Evolutionary conservation across 1,284 basidiomycete genomes (phyloP), one percentile per base, ranked within the genome.

Genomic region (Rhodofomes roseus): DNA sequence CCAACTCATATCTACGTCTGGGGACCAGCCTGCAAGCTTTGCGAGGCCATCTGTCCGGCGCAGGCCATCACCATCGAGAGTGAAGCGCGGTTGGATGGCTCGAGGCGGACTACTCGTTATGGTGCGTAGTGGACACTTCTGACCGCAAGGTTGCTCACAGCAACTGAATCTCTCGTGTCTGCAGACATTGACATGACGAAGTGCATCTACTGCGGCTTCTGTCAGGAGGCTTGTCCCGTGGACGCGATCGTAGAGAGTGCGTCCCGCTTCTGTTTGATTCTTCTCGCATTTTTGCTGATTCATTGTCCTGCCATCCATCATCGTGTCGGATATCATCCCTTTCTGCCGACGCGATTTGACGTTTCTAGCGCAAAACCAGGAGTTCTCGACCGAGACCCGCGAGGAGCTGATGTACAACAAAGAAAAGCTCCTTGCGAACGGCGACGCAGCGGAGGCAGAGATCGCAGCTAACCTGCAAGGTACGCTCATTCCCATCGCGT

Each of bases 31-130:
- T 99, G 97, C 81, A 99, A 99, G 77, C 87, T 99, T 27, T 99
- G 97, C 73, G 97, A 99, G 76, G 96, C 97, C 50, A 99, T 99
- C 70, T 99, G 96, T 77, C 96, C 97, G 46, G 97, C 97, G 27
- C 97, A 98, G 76, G 97, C 97, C 20, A 99, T 99, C 74, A 99
- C 97, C 29, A 99, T 99, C 71, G 97, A 99, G 79, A 95, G 93
- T 64, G 97, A 99, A 78, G 89, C 96, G 57, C 89, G 97, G 66
- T 81, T 89, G 74, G 97, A 99, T 73, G 97, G 97, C 58, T 96
- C 95, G 59, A 86, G 97, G 72, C 85, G 95, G 77, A 99, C 97
- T 59, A 99, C 97, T 41, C 93, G 94, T 84, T 99, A 99, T 74
- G 95, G 94, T 86, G 60, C 58, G 80, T 60, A 43, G 50, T 48